phyloP scores from a whole-genome alignment of 768 basidiomycete genomes.

The Tulasnella sp. region DNA sequence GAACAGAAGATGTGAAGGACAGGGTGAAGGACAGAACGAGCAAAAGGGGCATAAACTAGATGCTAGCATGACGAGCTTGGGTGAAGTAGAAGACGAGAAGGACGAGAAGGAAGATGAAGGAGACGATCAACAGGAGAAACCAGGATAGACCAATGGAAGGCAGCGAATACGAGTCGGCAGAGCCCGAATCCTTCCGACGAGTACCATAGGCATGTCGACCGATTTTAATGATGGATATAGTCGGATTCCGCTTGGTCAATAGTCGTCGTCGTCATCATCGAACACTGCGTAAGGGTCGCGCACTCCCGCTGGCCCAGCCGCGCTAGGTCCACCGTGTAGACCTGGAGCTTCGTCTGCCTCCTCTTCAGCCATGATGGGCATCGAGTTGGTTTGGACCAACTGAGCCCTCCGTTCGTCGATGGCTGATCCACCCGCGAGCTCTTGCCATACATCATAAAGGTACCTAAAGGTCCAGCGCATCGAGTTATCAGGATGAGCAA shows the following conservation, averaged over 20 bases:
- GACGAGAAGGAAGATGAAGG: slow-evolving; percentile 33
- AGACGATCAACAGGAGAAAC: slow-evolving; percentile 29
- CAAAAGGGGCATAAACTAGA: slow-evolving; percentile 35
- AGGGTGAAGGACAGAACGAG: slow-evolving; percentile 19
- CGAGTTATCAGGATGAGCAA: not conserved
- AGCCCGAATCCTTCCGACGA: not conserved
- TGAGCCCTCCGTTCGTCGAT: slow-evolving; percentile 23
- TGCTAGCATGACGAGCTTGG: slow-evolving; percentile 25
- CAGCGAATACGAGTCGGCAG: slow-evolving; percentile 17
- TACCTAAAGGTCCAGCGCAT: slow-evolving; percentile 5
- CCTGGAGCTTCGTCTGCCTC: not conserved
- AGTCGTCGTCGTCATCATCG: not conserved
- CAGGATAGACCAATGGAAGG: slow-evolving; percentile 10
- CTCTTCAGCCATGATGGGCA: not conserved
- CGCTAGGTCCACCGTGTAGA: not conserved
- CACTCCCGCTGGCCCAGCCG: not conserved
- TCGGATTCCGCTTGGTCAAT: not conserved
- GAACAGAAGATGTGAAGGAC: slow-evolving; percentile 32
- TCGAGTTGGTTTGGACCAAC: slow-evolving; percentile 4
- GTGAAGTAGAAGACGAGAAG: slow-evolving; percentile 31
- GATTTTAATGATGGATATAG: not conserved
- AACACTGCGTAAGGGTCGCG: not conserved
- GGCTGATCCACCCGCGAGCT: slow-evolving; percentile 25
- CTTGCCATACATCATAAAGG: slow-evolving; percentile 29
- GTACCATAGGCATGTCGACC: not conserved